These are phyloP conservation scores for Tulasnella sp. DNA, from an alignment of 768 basidiomycete genomes.

Conservation along the genomic window DNA sequence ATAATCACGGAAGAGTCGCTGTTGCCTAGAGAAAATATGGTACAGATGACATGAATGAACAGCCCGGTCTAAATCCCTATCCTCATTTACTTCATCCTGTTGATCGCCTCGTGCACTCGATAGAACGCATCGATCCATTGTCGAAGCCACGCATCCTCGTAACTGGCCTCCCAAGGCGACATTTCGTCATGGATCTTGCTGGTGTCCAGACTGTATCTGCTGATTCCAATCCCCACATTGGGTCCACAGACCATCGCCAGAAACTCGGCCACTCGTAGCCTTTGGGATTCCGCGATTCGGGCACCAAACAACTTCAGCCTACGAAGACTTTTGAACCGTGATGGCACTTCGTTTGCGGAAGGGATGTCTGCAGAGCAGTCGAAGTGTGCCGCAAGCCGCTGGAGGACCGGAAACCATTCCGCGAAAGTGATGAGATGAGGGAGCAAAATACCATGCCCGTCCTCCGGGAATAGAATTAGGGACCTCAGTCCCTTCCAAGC, in stretches of 20 bases:
- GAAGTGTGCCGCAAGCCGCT: neutral
- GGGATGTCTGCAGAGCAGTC: neutral
- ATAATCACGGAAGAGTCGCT: no score
- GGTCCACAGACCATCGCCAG: neutral
- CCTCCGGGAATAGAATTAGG: neutral
- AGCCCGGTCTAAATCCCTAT: no score
- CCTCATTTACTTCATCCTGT: no score
- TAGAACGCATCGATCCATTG: no score
- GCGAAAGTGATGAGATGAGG: neutral
- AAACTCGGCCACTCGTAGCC: neutral
- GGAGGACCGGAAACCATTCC: neutral
- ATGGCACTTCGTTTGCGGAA: neutral
- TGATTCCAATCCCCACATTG: neutral
- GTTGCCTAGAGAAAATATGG: no score
- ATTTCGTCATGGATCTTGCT: neutral
- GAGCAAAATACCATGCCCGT: neutral
- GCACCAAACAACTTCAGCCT: neutral
- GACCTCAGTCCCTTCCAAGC: neutral
- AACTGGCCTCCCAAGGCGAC: neutral
- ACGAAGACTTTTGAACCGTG: neutral
- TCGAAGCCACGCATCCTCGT: no score
- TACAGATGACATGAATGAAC: no score
- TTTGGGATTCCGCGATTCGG: neutral
- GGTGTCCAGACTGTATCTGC: neutral
- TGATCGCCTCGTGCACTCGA: no score